Percentiles rank a stretch among this genome's conserved stretches.
These are phyloP conservation scores for Magnolia changhungtana DNA, from an alignment of 164 flowering plant genomes.

Conservation along the genomic window DNA sequence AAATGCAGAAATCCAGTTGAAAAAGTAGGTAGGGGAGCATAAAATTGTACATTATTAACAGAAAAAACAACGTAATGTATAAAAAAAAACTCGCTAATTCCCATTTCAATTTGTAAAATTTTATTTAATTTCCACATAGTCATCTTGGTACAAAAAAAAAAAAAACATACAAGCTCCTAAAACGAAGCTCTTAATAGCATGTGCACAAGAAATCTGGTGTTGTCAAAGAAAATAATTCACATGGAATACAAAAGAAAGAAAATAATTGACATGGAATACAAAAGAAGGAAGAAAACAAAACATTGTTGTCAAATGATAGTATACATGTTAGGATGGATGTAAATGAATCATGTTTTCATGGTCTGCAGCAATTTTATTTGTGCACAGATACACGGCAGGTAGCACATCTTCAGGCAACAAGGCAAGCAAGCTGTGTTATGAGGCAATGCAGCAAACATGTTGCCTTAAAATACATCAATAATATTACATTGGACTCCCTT, in stretches of 20 bases:
- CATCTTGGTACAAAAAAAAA: neutral
- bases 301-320: neutral
- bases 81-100: no score
- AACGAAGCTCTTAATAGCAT: neutral
- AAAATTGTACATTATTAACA: no score
- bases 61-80: no score
- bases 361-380: constrained; percentile 84
- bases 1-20: no score
- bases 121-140: neutral
- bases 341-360: constrained; percentile 73
- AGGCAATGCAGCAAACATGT: constrained; percentile 6
- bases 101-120: no score
- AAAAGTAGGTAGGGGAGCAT: no score
- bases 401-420: constrained; percentile 85
- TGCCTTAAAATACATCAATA: neutral
- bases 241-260: neutral
- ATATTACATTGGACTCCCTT: neutral
- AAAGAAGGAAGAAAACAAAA: neutral
- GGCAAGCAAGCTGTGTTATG: constrained; percentile 59
- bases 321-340: constrained; percentile 1
- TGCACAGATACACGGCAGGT: constrained; percentile 85
- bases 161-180: neutral
- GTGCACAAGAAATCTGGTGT: neutral
- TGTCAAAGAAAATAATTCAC: neutral
- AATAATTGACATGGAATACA: neutral